Percentiles rank a stretch among this genome's conserved stretches.
These are phyloP conservation scores for Penicillium griseofulvum DNA, from an alignment of 2,329 filamentous ascomycete genomes.

Conservation along the genomic window DNA sequence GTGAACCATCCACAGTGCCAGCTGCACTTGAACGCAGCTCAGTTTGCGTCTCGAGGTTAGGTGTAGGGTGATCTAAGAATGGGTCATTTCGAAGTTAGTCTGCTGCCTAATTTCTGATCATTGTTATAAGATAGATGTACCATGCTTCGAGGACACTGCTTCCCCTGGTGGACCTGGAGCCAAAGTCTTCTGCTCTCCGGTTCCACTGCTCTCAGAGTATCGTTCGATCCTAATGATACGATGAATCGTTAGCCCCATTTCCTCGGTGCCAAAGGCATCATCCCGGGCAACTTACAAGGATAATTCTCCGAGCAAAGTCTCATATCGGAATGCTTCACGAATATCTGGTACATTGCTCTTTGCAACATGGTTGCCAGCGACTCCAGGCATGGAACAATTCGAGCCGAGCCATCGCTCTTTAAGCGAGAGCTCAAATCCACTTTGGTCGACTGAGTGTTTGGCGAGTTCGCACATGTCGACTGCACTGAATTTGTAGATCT, in stretches of 20 bases:
- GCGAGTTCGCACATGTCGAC: constrained; percentile 99
- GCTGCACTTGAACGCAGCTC: background rate
- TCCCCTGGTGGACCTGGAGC: constrained; percentile 10
- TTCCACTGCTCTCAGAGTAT: constrained; percentile 21
- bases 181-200: constrained; percentile 23
- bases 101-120: background rate
- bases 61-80: background rate
- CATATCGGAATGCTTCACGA: constrained; percentile 81
- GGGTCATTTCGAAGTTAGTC: background rate
- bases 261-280: background rate
- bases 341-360: constrained; percentile 97
- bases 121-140: constrained; percentile 1
- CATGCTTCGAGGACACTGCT: background rate
- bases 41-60: background rate
- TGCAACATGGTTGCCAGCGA: constrained; percentile 83
- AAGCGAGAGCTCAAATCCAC: constrained; percentile 83
- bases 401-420: constrained; percentile 90
- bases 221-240: constrained; percentile 26
- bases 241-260: background rate
- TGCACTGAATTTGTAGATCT: constrained; percentile 95
- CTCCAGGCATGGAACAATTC: constrained; percentile 73
- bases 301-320: constrained; percentile 79
- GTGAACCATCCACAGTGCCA: background rate
- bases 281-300: constrained; percentile 63
- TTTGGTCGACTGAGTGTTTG: constrained; percentile 92